Conservation (phyloP, 1,284 basidiomycete genomes). For the Erythrobasidium hasegawianum region DNA sequence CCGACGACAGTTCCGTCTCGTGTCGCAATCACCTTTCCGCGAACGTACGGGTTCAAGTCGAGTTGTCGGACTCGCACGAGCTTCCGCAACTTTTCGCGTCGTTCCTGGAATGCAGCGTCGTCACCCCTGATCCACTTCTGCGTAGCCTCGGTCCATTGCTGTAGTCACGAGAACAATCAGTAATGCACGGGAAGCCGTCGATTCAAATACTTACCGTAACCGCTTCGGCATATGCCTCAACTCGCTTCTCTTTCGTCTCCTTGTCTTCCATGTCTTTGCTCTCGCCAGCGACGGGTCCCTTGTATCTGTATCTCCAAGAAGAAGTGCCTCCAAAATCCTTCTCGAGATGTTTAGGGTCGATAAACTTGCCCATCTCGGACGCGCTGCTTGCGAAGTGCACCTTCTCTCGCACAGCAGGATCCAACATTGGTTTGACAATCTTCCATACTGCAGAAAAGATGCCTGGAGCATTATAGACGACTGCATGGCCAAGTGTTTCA, state of each 20-base stretch:
- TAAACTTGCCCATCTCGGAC: constrained; percentile 36
- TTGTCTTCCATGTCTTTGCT: constrained; percentile 47
- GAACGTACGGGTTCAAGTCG: constrained; percentile 22
- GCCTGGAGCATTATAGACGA: constrained; percentile 50
- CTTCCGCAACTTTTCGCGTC: constrained; percentile 10
- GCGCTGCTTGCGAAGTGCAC: constrained; percentile 42
- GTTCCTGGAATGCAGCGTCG: constrained; percentile 3
- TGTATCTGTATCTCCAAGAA: constrained; percentile 39
- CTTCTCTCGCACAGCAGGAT: constrained; percentile 45
- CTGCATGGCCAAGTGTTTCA: constrained; percentile 48
- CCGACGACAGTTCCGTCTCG: constrained; percentile 33
- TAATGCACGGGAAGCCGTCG: not conserved
- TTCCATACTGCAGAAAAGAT: constrained; percentile 48
- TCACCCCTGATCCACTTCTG: constrained; percentile 44
- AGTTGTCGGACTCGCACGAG: constrained; percentile 14
- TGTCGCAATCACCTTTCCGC: constrained; percentile 11
- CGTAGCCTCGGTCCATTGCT: constrained; percentile 45
- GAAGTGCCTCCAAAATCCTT: constrained; percentile 40
- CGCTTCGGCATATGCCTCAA: constrained; percentile 44
- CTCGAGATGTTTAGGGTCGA: constrained; percentile 38
- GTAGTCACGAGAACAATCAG: not conserved
- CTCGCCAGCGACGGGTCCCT: constrained; percentile 43
- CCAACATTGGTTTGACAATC: constrained; percentile 42
- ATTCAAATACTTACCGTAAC: constrained; percentile 10
- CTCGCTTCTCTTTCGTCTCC: constrained; percentile 44